Evolutionary conservation across 2,329 filamentous ascomycete species (phyloP).

Genomic region (Biscogniauxia marginata): DNA sequence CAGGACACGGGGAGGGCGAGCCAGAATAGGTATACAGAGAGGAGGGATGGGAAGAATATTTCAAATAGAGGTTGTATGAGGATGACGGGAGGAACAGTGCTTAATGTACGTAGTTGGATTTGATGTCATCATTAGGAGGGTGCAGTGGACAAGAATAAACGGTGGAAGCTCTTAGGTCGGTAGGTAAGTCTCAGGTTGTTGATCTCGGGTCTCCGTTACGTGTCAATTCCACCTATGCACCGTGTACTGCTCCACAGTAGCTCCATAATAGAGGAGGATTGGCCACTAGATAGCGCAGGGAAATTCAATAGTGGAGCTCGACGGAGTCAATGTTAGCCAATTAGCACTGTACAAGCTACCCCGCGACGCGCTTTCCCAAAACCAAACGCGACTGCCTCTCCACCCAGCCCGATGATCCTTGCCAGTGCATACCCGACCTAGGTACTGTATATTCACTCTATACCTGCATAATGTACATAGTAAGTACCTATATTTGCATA

Average conservation of each 20-base stretch:
- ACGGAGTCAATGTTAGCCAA: not conserved
- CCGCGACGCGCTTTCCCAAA: slow-evolving; percentile 26
- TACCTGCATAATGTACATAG: no score
- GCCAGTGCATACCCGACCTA: no score
- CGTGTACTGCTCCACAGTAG: not conserved
- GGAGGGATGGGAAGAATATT: not conserved
- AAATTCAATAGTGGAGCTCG: not conserved
- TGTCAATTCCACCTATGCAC: not conserved
- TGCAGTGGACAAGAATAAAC: no score
- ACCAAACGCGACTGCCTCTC: slow-evolving; percentile 8
- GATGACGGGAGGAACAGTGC: not conserved
- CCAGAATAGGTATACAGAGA: not conserved
- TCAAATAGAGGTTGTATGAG: not conserved
- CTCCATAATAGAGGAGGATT: not conserved
- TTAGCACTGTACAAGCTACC: slow-evolving; percentile 20
- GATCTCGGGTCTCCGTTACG: not conserved
- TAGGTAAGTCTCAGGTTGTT: not conserved
- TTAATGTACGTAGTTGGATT: not conserved
- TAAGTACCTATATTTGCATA: no score
- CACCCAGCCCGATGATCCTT: not conserved
- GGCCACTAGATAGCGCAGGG: not conserved
- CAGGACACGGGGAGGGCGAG: no score
- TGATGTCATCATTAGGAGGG: not conserved
- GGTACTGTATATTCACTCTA: no score
- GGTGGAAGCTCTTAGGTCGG: no score